These are phyloP conservation scores for Withania somnifera DNA, from an alignment of 305 asterid genomes.

Conservation along the genomic window DNA sequence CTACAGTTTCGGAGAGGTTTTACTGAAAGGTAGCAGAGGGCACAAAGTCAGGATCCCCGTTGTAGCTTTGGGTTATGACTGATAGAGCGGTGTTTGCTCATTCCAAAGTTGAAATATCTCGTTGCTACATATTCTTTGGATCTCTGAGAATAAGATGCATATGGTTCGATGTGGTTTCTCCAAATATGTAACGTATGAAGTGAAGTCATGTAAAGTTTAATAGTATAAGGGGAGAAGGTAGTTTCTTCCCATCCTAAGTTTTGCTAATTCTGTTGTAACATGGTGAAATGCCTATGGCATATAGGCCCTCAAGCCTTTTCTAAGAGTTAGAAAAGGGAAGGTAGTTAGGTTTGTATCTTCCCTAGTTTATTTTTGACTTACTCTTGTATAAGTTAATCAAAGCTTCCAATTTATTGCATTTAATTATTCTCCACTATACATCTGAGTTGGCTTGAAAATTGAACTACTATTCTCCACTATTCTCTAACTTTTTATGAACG, in stretches of 20 bases:
- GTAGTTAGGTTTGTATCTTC: conserved; percentile 21
- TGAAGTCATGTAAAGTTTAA: conserved; percentile 36
- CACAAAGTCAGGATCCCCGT: conserved; percentile 86
- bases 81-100: conserved; percentile 18
- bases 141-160: conserved; percentile 32
- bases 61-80: conserved; percentile 67
- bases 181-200: conserved; percentile 9
- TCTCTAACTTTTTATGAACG: too few relatives aligned
- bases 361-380: conserved; percentile 2
- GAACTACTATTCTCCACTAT: too few relatives aligned
- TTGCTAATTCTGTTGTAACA: conserved; percentile 35
- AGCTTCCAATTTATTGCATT: conserved; percentile 4
- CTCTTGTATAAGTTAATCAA: neutral
- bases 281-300: conserved; percentile 40
- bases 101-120: neutral
- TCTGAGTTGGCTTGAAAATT: too few relatives aligned
- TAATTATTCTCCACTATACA: neutral
- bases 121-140: conserved; percentile 38
- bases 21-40: conserved; percentile 79
- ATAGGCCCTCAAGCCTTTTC: neutral
- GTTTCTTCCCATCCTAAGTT: conserved; percentile 45
- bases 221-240: conserved; percentile 37
- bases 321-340: conserved; percentile 7
- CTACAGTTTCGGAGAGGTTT: conserved; percentile 88
- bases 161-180: conserved; percentile 28